A percentile compares a stretch with the other conserved stretches of the same genome.
Conservation (phyloP, 1,139 yeast genomes). For the Pichia sp. region DNA sequence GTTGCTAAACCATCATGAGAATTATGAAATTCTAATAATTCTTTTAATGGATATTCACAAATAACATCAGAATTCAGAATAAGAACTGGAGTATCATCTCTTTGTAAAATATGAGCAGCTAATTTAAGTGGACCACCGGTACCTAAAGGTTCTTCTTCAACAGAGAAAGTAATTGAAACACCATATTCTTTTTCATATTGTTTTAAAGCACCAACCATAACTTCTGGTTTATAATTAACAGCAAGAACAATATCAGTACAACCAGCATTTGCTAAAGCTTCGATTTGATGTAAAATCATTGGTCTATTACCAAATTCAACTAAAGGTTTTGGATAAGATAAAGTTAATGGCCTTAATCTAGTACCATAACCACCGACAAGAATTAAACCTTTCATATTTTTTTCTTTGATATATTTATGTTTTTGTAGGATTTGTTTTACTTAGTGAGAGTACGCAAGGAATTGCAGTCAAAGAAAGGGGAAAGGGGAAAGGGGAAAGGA, state of each 20-base stretch:
- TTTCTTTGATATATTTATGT: slow-evolving; percentile 1
- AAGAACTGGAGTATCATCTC: slow-evolving; percentile 94
- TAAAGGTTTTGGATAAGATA: slow-evolving; percentile 96
- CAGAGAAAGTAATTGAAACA: slow-evolving; percentile 92
- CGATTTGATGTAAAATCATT: slow-evolving; percentile 94
- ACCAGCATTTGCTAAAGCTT: slow-evolving; percentile 97
- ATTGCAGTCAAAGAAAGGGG: slow-evolving; percentile 13
- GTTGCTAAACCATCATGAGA: slow-evolving; percentile 98
- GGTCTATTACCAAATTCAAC: slow-evolving; percentile 99
- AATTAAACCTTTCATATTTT: slow-evolving; percentile 88
- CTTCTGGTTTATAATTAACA: slow-evolving; percentile 99
- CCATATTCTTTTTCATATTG: slow-evolving; percentile 94
- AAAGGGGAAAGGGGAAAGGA: not conserved
- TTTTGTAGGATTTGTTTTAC: slow-evolving; percentile 4
- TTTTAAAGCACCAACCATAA: slow-evolving; percentile 92
- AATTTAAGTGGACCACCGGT: slow-evolving; percentile 99
- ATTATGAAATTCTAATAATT: slow-evolving; percentile 87
- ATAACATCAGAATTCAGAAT: slow-evolving; percentile 97
- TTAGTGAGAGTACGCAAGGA: not conserved
- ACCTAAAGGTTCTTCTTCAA: slow-evolving; percentile 98
- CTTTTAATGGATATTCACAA: slow-evolving; percentile 96
- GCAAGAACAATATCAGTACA: slow-evolving; percentile 98
- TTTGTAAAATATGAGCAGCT: slow-evolving; percentile 88
- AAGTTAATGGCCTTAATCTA: slow-evolving; percentile 97
- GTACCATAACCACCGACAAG: slow-evolving; percentile 99